Base-by-base conservation (phyloP, 306 rosid genomes). In the Gastrolobium bilobum region DNA sequence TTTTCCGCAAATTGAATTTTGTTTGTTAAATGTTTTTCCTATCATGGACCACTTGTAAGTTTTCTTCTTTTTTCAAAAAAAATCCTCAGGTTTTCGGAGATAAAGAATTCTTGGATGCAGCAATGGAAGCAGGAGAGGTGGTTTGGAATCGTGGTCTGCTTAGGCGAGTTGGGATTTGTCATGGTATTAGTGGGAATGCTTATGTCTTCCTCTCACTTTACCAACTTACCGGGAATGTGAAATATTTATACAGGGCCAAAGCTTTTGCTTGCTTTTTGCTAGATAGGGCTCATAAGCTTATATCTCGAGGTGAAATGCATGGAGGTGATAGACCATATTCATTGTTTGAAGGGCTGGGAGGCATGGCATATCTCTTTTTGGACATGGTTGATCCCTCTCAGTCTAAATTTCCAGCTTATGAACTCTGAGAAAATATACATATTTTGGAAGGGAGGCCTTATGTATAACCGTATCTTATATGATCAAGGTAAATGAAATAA, bases 141-240 rank as follows among this genome's bases (percentile, higher is more conserved):
- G 93, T 89, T 11, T 87, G 93, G 91, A 78, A 81, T 26, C 84
- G 90, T 2, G 90, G 97, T 35, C 56, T 91, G 66, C 92, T 91
- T 10, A 91, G 77, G 82, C 82, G 88, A 73, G 88, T 89, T 31
- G 92, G 93, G 40, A 84, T 89, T 46, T 89, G 93, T 81, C 93
- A 89, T 50, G 90, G 97, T n/a, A 87, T 91, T 4, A 91, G 93
- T 71, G 96, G 96, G 63, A 91, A 89, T 79, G 88, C 93, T 4
- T 87, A 86, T 33, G 85, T 89, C 33, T 87, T 89, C 77, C 84
- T 91, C 51, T 84, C 92, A 14, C 89, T 91, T 70, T 89, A 87
- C 83, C 96, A 84, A 71, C 87, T 78, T 60, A 91, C 92, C 0
- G 86, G 90, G 70, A 70, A 87, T 60, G 70, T 10, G 2, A 77